Base-by-base conservation (phyloP, 108 stramenopile genomes). In the Cyclostephanos tholiformis region DNA sequence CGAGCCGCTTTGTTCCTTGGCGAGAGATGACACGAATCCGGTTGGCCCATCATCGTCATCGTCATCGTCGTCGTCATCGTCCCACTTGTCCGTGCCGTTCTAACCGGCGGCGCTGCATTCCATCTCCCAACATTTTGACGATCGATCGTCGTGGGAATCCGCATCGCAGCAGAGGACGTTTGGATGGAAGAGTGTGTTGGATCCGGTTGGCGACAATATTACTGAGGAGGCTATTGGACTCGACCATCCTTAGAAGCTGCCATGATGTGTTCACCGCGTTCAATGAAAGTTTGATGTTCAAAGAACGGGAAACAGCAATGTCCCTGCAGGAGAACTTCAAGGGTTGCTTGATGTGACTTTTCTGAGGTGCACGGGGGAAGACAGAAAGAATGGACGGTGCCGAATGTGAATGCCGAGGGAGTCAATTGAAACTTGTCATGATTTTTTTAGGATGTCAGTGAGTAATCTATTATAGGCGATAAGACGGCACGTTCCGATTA, bases 221-320 rank as follows among this genome's bases (percentile, higher is more conserved):
- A 38, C 63, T 97, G 62, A 70, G 73, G 26, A 79, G 90, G 51
- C 69, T 95, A 43, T 68, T 96, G 77, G 92, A 89, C 66, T 89
- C 95, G 4, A 56, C 85, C 32, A 94, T 94, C 59, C 72, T 96
- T 48, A 56, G 84, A 57, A 86, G 86, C 6, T 96, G 94, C 67
- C 84, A 85, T 17, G 61, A 70, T 41, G 94, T 96, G 32, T 96
- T 95, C 75, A 84, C 89, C 2, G 97, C 95, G 56, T 98, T 98
- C 83, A 96, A 98, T 72, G 97, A 98, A 80, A 85, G 84, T 50
- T 69, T 94, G 63, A 92, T 98, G 93, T 98, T 98, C 82, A 81
- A 77, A 35, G 80, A 90, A 50, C 70, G 77, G 39, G 60, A 77
- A 19, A 68, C 82, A 32, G 86, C 73, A 5, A 64, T 82, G 16